Conservation (phyloP, 2,329 filamentous ascomycete genomes). For the Phialocephala sp. region DNA sequence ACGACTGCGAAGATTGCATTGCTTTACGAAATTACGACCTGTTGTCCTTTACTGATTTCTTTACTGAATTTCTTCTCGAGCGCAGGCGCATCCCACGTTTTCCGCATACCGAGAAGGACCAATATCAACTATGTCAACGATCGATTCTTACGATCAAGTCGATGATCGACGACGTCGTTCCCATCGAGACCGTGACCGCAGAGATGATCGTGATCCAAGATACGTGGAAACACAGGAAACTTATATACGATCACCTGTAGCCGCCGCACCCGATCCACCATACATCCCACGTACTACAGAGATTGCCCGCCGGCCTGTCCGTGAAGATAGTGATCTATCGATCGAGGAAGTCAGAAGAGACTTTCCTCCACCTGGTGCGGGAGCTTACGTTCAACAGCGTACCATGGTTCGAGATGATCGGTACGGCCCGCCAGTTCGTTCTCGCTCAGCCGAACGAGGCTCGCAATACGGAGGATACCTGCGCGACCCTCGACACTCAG, state of each 20-base stretch:
- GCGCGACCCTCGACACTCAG: slow-evolving; percentile 52
- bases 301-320: slow-evolving; percentile 59
- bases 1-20: slow-evolving; percentile 2
- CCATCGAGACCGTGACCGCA: slow-evolving; percentile 40
- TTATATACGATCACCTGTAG: slow-evolving; percentile 38
- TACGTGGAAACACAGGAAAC: slow-evolving; percentile 54
- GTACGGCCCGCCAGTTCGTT: slow-evolving; percentile 55
- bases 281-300: slow-evolving; percentile 54
- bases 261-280: slow-evolving; percentile 36
- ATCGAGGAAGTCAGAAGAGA: slow-evolving; percentile 85
- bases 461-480: slow-evolving; percentile 68
- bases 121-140: slow-evolving; percentile 34
- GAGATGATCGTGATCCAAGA: slow-evolving; percentile 54
- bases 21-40: slow-evolving; percentile 13
- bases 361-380: slow-evolving; percentile 67
- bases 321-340: slow-evolving; percentile 76
- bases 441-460: slow-evolving; percentile 67
- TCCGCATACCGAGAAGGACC: neutral
- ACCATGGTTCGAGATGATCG: slow-evolving; percentile 40
- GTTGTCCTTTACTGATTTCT: neutral
- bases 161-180: slow-evolving; percentile 39
- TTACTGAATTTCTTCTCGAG: neutral
- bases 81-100: slow-evolving; percentile 2
- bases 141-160: slow-evolving; percentile 38
- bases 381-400: slow-evolving; percentile 34